These are phyloP conservation scores for Simplicillium sp. DNA, from an alignment of 2,329 filamentous ascomycete genomes.

Conservation along the genomic window DNA sequence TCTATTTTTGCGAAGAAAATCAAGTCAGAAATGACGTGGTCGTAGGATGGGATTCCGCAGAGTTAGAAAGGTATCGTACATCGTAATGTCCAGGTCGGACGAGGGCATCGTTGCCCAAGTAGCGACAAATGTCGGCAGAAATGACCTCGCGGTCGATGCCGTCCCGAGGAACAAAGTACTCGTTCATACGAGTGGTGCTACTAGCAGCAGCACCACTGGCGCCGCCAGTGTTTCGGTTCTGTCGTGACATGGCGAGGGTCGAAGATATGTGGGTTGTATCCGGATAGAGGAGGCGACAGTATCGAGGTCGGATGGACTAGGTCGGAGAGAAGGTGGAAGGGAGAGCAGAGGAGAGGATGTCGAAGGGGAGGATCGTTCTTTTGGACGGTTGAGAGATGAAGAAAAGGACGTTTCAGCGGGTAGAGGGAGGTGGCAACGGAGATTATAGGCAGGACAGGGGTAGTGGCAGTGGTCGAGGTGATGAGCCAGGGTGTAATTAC, in stretches of 20 bases:
- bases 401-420: too few relatives aligned
- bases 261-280: not conserved
- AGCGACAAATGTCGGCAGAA: constrained; percentile 75
- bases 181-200: constrained; percentile 50
- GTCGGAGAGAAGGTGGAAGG: too few relatives aligned
- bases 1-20: constrained; percentile 24
- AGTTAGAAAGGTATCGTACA: constrained; percentile 36
- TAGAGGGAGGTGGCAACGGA: too few relatives aligned
- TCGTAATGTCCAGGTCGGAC: constrained; percentile 67
- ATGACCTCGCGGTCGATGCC: constrained; percentile 79
- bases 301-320: too few relatives aligned
- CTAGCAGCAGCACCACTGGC: constrained; percentile 19
- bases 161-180: constrained; percentile 72
- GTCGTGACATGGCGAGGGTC: constrained; percentile 26
- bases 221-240: constrained; percentile 25
- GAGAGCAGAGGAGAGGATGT: too few relatives aligned
- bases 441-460: too few relatives aligned
- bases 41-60: not conserved
- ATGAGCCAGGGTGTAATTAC: too few relatives aligned
- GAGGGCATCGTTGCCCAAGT: constrained; percentile 72
- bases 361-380: too few relatives aligned
- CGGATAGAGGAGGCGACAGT: too few relatives aligned
- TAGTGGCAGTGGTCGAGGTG: too few relatives aligned
- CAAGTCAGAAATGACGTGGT: constrained; percentile 12
- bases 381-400: too few relatives aligned